phyloP scores from a whole-genome alignment of 768 basidiomycete species.

The Boletus tylopilopsis region DNA sequence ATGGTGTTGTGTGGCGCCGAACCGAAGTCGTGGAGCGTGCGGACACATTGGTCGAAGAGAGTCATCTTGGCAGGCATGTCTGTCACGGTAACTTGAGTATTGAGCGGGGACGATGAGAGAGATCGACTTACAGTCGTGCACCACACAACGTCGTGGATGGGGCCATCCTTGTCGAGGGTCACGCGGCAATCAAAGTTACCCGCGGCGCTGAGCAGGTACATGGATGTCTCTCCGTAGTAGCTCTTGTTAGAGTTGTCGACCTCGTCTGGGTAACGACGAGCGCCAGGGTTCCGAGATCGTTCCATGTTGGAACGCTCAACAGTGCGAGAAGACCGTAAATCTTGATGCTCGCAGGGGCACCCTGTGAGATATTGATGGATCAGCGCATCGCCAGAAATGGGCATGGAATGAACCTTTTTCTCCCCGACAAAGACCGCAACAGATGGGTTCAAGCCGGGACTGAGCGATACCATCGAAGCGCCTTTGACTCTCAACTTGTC shows the following conservation, averaged over 20 bases:
- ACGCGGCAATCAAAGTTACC: constrained; percentile 94
- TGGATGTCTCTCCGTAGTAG: constrained; percentile 96
- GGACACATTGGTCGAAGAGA: constrained; percentile 89
- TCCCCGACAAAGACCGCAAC: constrained; percentile 93
- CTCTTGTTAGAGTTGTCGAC: constrained; percentile 97
- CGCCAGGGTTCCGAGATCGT: constrained; percentile 87
- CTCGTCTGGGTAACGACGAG: constrained; percentile 93
- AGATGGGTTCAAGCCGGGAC: constrained; percentile 81
- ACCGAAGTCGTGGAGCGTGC: constrained; percentile 87
- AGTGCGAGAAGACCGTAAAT: constrained; percentile 74
- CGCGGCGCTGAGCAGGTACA: constrained; percentile 88
- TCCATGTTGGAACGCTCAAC: constrained; percentile 77
- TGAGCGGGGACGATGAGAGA: neutral
- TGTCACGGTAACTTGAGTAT: constrained; percentile 27
- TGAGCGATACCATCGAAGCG: constrained; percentile 69
- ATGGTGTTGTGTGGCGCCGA: constrained; percentile 88
- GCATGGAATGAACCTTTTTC: constrained; percentile 63
- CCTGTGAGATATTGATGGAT: constrained; percentile 39
- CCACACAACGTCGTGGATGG: constrained; percentile 92
- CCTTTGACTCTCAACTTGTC: constrained; percentile 85
- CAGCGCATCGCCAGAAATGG: neutral
- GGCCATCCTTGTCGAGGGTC: constrained; percentile 89
- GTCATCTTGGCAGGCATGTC: constrained; percentile 95
- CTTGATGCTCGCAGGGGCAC: constrained; percentile 83
- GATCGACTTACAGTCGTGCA: constrained; percentile 83